Conservation (phyloP, 179 eudicot species). For the Carnegiea gigantea region DNA sequence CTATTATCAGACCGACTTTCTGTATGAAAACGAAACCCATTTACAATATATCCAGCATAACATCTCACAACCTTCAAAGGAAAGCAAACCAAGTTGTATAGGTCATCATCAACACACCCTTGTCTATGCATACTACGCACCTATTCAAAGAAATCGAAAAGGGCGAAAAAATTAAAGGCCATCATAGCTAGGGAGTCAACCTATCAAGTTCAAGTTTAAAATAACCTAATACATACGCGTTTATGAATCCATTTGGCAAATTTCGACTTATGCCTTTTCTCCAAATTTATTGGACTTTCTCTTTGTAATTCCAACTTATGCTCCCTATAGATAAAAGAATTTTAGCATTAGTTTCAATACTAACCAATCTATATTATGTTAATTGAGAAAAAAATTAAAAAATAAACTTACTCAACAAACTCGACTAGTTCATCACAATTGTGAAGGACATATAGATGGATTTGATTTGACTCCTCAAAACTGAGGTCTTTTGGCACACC, state of each 20-base stretch:
- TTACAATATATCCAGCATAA: background rate
- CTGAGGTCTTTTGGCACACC: background rate
- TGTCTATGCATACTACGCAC: background rate
- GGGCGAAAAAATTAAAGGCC: no score
- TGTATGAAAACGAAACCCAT: background rate
- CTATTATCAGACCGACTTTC: no score
- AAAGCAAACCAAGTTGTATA: no score
- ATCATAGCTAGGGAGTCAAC: background rate
- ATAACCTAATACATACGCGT: no score
- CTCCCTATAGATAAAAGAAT: no score
- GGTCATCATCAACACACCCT: background rate
- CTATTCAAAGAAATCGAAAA: background rate
- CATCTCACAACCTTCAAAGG: background rate
- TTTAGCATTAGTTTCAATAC: no score
- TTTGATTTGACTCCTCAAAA: background rate
- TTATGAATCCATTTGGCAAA: no score
- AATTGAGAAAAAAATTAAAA: no score
- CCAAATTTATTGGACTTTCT: background rate
- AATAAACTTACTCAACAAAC: background rate
- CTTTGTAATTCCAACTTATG: background rate
- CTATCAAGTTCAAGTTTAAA: no score
- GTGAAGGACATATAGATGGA: no score
- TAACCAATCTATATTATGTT: no score
- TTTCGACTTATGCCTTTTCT: no score
- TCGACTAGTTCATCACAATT: background rate